Base-by-base conservation (phyloP, 2,329 filamentous ascomycete genomes). In the Pseudogymnoascus sp. region DNA sequence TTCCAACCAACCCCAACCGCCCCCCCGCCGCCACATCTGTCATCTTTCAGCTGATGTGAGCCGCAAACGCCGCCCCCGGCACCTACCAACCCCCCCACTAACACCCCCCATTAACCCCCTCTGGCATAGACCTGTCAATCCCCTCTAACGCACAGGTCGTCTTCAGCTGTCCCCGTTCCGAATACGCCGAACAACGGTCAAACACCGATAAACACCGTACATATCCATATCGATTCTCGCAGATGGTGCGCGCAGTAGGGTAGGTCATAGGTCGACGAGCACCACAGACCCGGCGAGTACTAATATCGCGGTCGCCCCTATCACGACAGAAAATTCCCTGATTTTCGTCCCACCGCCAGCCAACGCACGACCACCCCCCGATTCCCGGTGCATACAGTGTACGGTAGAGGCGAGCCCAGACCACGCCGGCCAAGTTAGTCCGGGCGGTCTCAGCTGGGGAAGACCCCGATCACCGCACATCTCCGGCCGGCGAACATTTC, bases 21-120 rank as follows among this genome's bases (percentile, higher is more conserved):
- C 15, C 5, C 44, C 44, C 44, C 23, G 44, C 44, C 23, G 44
- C 44, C 44, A 53, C 44, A 53, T 53, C 44, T 53, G 44, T 53
- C 44, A 53, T 53, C 44, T 53, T 53, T 53, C 44, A 53, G 44
- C 44, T 53, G 44, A 53, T 53, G 44, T 53, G 44, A 53, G 44
- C 44, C 44, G 44, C 44, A 53, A 53, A 53, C 44, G 44, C 44
- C 23, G 44, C 10, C 8, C 23, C 44, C 44, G 1, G 3, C 23
- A 11, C 23, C 44, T 31, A 10, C 44, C 44, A 53, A 53, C 23
- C 23, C 15, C 17, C n/a, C n/a, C n/a, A n/a, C n/a, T n/a, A n/a
- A n/a, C n/a, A 53, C 23, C 23, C 15, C 44, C 44, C 44, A 17
- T 23, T 53, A 53, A 28, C 44, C 23, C 15, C 15, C 44, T 53